A percentile compares a stretch with the other conserved stretches of the same genome.
Evolutionary conservation across 2,329 filamentous ascomycete genomes (phyloP).

Genomic region (Fusarium anguioides): DNA sequence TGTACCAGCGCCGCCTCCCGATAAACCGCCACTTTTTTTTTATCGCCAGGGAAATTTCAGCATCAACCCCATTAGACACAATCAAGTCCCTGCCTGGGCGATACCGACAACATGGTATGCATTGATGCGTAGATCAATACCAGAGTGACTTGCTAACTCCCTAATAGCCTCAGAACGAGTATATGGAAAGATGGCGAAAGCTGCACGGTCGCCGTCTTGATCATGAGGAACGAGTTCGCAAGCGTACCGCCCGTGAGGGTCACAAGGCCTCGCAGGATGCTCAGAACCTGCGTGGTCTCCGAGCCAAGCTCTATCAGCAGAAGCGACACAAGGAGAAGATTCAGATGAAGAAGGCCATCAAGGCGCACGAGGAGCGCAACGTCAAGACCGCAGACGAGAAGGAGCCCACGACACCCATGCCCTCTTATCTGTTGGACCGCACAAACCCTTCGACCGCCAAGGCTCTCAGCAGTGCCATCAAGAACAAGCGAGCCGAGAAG

Average conservation of each 20-base stretch:
- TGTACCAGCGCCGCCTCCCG: constrained; percentile 25
- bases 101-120: constrained; percentile 51
- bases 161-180: constrained; percentile 78
- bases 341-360: constrained; percentile 95
- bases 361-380: constrained; percentile 94
- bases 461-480: constrained; percentile 85
- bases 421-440: constrained; percentile 94
- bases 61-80: constrained; percentile 32
- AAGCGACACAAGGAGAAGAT: constrained; percentile 98
- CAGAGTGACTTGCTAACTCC: constrained; percentile 30
- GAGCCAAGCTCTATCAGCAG: constrained; percentile 93
- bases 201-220: constrained; percentile 69
- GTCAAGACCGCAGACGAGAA: constrained; percentile 88
- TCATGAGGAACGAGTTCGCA: constrained; percentile 89
- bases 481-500: constrained; percentile 95
- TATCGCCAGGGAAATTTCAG: constrained; percentile 45
- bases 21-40: constrained; percentile 49
- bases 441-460: constrained; percentile 68
- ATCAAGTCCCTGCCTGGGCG: constrained; percentile 40
- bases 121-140: background rate
- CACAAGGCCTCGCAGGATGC: constrained; percentile 91
- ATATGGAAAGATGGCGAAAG: constrained; percentile 79
- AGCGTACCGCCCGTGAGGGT: constrained; percentile 86
- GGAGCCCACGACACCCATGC: constrained; percentile 83
- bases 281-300: constrained; percentile 90